A percentile compares a stretch with the other conserved stretches of the same genome.
These are phyloP conservation scores for Pseudohyphozyma bogoriensis DNA, from an alignment of 768 basidiomycete species.

Conservation along the genomic window DNA sequence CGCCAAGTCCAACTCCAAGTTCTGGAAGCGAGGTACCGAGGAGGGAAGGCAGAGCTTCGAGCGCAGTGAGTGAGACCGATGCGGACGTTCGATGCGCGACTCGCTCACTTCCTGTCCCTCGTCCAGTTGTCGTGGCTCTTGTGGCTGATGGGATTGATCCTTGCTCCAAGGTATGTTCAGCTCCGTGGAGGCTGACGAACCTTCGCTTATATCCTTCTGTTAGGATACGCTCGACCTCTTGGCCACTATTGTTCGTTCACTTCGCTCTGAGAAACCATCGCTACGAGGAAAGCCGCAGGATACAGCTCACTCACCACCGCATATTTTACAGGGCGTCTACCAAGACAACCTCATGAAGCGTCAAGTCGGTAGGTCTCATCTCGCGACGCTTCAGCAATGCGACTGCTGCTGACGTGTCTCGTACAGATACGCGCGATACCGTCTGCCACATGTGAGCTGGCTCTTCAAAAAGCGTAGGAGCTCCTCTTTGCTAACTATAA, in stretches of 20 bases:
- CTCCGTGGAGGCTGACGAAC: background rate
- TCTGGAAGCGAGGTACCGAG: conserved; percentile 32
- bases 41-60: conserved; percentile 50
- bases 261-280: background rate
- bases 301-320: background rate
- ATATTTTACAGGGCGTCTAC: background rate
- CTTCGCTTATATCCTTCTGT: background rate
- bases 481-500: no score
- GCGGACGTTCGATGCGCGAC: no score
- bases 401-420: conserved; percentile 48
- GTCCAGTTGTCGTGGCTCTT: conserved; percentile 42
- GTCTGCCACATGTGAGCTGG: background rate
- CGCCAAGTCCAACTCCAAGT: conserved; percentile 71
- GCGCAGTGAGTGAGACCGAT: no score
- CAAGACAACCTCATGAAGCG: conserved; percentile 23
- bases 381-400: no score
- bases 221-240: conserved; percentile 28
- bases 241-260: conserved; percentile 40
- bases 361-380: no score
- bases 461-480: conserved; percentile 51
- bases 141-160: conserved; percentile 84
- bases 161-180: conserved; percentile 59
- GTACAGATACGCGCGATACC: no score
- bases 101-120: no score
- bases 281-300: no score